Evolutionary conservation across 2,329 filamentous ascomycete species (phyloP).

Genomic region (Karstenula rhodostoma): DNA sequence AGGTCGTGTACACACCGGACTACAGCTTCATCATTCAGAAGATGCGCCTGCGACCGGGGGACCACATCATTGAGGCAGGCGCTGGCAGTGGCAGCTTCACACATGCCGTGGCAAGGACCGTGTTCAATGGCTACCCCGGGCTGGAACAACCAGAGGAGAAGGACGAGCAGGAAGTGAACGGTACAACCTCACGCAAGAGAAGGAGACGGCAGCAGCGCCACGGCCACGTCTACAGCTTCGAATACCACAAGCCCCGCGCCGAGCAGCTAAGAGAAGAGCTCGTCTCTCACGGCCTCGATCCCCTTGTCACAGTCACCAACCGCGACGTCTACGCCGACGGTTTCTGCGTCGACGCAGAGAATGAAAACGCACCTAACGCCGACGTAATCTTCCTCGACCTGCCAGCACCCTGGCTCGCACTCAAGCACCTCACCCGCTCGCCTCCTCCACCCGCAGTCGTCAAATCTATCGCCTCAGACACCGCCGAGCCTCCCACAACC

Average conservation of each 20-base stretch:
- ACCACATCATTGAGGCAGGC: conserved; percentile 79
- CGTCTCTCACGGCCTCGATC: conserved; percentile 69
- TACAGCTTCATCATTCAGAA: conserved; percentile 85
- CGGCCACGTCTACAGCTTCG: conserved; percentile 82
- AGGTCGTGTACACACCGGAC: conserved; percentile 87
- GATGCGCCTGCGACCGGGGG: conserved; percentile 76
- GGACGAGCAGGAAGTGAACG: conserved; percentile 46
- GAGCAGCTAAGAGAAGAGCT: conserved; percentile 75
- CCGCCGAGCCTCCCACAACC: conserved; percentile 25
- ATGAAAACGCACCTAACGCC: conserved; percentile 53
- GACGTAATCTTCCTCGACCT: conserved; percentile 81
- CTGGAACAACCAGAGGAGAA: conserved; percentile 20
- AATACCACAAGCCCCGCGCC: conserved; percentile 78
- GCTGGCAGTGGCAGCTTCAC: conserved; percentile 86
- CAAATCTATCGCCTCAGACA: conserved; percentile 47
- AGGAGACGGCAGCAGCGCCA: conserved; percentile 46
- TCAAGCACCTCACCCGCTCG: conserved; percentile 75
- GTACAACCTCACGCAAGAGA: conserved; percentile 26
- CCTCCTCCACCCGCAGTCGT: conserved; percentile 35
- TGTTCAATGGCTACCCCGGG: conserved; percentile 74
- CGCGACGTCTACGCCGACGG: conserved; percentile 81
- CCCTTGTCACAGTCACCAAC: conserved; percentile 75
- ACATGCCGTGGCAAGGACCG: conserved; percentile 77
- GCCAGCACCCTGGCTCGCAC: conserved; percentile 80
- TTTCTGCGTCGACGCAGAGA: conserved; percentile 64